phyloP scores from a whole-genome alignment of 2,329 filamentous ascomycete species.

The Epichloe festucae region DNA sequence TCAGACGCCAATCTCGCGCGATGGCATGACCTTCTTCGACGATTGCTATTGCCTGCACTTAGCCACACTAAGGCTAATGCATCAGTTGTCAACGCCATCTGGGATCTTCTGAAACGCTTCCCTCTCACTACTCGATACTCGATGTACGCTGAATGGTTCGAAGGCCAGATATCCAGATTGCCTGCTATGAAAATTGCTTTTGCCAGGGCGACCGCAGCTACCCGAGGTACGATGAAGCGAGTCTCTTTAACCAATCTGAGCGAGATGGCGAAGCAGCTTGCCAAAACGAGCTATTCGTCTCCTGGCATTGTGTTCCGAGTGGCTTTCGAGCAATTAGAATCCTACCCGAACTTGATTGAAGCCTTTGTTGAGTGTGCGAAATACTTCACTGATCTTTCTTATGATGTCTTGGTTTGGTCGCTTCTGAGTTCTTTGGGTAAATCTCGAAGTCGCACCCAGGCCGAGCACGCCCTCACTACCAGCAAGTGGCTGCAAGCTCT shows the following conservation, averaged over 20 bases:
- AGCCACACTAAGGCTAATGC: slow-evolving; percentile 79
- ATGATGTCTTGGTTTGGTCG: slow-evolving; percentile 89
- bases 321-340: slow-evolving; percentile 80
- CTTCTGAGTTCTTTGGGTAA: slow-evolving; percentile 63
- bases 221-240: slow-evolving; percentile 74
- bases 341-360: slow-evolving; percentile 89
- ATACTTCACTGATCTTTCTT: slow-evolving; percentile 85
- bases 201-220: slow-evolving; percentile 62
- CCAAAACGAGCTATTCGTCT: slow-evolving; percentile 83
- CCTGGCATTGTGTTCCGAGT: slow-evolving; percentile 86
- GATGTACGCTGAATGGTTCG: slow-evolving; percentile 90
- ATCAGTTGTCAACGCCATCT: slow-evolving; percentile 74
- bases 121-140: slow-evolving; percentile 66
- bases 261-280: slow-evolving; percentile 74
- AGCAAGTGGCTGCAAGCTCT: slow-evolving; percentile 87
- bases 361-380: slow-evolving; percentile 88
- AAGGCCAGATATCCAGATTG: slow-evolving; percentile 60
- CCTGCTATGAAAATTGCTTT: slow-evolving; percentile 72
- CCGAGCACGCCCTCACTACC: slow-evolving; percentile 55
- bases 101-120: slow-evolving; percentile 67
- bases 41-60: slow-evolving; percentile 75
- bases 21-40: slow-evolving; percentile 75
- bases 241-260: slow-evolving; percentile 78
- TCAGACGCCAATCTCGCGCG: slow-evolving; percentile 59
- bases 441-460: slow-evolving; percentile 48